Evolutionary conservation across 805 yeast species (phyloP), one percentile per base, ranked within the genome.

Genomic region (Clavispora carvajalis): DNA sequence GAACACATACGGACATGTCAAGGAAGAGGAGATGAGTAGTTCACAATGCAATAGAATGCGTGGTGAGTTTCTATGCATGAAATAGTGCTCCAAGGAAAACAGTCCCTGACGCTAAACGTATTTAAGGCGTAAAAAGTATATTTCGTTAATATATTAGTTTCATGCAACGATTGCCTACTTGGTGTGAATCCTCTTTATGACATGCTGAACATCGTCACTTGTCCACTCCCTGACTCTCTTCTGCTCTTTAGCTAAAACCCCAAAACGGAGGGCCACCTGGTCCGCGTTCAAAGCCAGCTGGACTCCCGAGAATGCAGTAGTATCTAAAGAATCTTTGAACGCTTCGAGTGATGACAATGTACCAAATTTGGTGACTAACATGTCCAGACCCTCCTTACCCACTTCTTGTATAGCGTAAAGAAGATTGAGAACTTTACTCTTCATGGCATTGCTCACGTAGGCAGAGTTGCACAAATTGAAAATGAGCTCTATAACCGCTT

Each of bases 171-270:
- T 6, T 4, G 25, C 11, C 29, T 33, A 22, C 7, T 13, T 12
- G 9, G 28, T 15, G 21, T 50, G 59, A 5, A 65, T 39, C 42
- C 73, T 51, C 53, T 82, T 83, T 24, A 68, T 54, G n/a, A 68
- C 58, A 33, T 61, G 59, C 0, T 55, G 62, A 5, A 73, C 46
- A 51, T 82, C 86, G 12, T 63, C 74, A 33, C 62, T 65, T 4
- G 79, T 65, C 90, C 91, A 85, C 2, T 79, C 81, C 22, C 65
- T 51, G 1, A 79, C 54, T 58, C 90, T 74, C 52, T 83, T 82
- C 40, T 73, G 76, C 2, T 50, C 37, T 1, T 55, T 57, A 4
- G 68, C 63, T 11, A 71, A 55, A 12, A 75, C 39, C 1, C 67
- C 69, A 26, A 73, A 61, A 40, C 78, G 72, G 3, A 74, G 37